Evolutionary conservation across 306 rosid species (phyloP), one percentile per base, ranked within the genome.

Genomic region (Dryas octopetala): DNA sequence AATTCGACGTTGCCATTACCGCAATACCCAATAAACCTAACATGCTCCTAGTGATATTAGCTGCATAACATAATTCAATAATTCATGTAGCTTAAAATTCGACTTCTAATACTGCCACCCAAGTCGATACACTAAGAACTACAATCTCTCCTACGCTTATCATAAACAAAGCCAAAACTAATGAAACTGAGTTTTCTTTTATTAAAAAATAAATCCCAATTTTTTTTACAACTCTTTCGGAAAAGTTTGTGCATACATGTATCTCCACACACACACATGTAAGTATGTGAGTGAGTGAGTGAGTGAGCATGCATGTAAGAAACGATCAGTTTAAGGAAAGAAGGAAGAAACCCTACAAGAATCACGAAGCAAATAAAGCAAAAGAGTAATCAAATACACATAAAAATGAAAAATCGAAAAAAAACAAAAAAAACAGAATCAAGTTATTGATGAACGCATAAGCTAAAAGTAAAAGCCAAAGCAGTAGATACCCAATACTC

Each of bases 381-480:
- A 52, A 74, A 12, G 9, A 46, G 66, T 57, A 44, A 76, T 51
- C 58, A 51, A 62, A 49, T 14, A 65, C 45, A 7, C 62, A 65
- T 12, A 16, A 55, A 2, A 43, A 40, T 4, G 41, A 4, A 61
- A 12, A 61, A 32, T 32, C 19, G 12, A 15, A 15, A 64, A 43
- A 1, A 43, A 40, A n/a, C n/a, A n/a, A 9, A 55, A 1, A 61
- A 12, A 61, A 19, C 49, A 62, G 65, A 47, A 16, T 17, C 63
- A 46, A 77, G 70, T 11, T 0, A 50, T 10, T 10, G 50, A 1
- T 9, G 58, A 51, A 50, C 23, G 14, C 41, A 4, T 0, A 62
- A 17, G 41, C 63, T n/a, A 6, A 58, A 23, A 19, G 19, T 19
- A 70, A 19, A 49, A 48, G 19, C 44, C 54, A 62, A 45, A 44